Evolutionary conservation across 2,329 filamentous ascomycete genomes (phyloP), one percentile per base, ranked within the genome.

Genomic region (Xylariaceae sp.): DNA sequence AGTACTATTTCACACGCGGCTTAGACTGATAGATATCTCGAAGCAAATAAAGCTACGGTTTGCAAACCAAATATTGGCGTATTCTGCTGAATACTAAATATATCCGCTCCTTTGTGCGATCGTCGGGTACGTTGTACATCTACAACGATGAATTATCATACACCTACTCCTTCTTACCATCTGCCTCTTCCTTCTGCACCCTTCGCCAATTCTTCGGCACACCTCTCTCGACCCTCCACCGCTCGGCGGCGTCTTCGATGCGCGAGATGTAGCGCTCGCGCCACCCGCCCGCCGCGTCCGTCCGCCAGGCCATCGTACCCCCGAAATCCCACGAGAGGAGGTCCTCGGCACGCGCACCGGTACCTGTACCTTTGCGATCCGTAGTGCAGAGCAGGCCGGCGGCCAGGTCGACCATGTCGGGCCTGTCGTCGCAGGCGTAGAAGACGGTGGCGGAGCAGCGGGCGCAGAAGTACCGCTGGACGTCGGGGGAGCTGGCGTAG

Each of bases 391-490:
- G 36, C 3, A 74, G 40, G 0, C 70, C 71, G 3, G 71, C 45
- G 0, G 68, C 64, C 1, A 76, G 39, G 31, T 73, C 66, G 1
- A 72, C 53, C 6, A 67, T 43, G 1, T 64, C 56, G 0, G 63
- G 57, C 2, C 65, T 54, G 3, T 59, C 51, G 12, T 69, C 63
- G 0, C 50, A 51, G 0, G 64, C 60, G 40, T 69, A 74, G 38
- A 74, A 73, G 0, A 73, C 57, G 9, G 48, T 55, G 0, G 71
- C 69, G 0, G 68, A 70, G 53, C 71, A 75, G 2, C 46, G 56
- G 0, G 61, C 61, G 52, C 71, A 76, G 43, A 69, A 73, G 42
- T 71, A 74, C 2, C 71, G 55, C 39, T 69, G 61, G 1, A 71
- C 66, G 11, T 60, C 62, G 0, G 62, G 52, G 0, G 68, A 71